These are phyloP conservation scores for Platanthera zijinensis DNA, from an alignment of 106 monocot species.

Conservation along the genomic window DNA sequence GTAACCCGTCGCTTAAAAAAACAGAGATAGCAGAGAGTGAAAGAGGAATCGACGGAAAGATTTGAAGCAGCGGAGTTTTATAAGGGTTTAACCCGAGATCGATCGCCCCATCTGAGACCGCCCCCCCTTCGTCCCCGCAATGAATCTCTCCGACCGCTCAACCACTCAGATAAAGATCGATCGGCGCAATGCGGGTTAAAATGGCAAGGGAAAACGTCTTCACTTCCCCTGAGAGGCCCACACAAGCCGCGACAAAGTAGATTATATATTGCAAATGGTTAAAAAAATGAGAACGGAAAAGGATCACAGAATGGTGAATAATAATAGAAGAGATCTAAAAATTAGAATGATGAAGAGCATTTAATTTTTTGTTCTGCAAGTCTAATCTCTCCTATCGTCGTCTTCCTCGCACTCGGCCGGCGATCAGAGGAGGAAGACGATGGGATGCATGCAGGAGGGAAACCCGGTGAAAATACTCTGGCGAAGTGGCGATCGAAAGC, in stretches of 20 bases:
- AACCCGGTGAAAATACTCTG: neutral
- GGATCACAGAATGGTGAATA: neutral
- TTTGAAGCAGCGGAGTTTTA: neutral
- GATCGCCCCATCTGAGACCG: neutral
- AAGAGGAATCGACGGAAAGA: neutral
- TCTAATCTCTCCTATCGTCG: neutral
- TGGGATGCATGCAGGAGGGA: neutral
- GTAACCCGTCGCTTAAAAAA: neutral
- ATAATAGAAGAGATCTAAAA: neutral
- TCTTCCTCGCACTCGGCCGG: neutral
- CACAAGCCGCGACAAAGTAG: neutral
- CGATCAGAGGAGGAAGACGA: neutral
- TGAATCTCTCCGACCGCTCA: neutral
- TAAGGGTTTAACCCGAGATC: neutral
- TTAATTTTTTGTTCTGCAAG: neutral
- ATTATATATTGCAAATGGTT: neutral
- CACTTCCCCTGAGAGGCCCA: neutral
- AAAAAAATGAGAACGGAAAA: neutral
- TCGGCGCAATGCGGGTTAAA: conserved; percentile 4
- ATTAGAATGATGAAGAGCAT: neutral
- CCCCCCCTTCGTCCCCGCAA: neutral
- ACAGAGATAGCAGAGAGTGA: neutral
- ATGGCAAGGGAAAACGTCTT: neutral
- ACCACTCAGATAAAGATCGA: conserved; percentile 5
- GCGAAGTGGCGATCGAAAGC: neutral